Evolutionary conservation across 768 basidiomycete genomes (phyloP).

Genomic region (Russula olivacea): DNA sequence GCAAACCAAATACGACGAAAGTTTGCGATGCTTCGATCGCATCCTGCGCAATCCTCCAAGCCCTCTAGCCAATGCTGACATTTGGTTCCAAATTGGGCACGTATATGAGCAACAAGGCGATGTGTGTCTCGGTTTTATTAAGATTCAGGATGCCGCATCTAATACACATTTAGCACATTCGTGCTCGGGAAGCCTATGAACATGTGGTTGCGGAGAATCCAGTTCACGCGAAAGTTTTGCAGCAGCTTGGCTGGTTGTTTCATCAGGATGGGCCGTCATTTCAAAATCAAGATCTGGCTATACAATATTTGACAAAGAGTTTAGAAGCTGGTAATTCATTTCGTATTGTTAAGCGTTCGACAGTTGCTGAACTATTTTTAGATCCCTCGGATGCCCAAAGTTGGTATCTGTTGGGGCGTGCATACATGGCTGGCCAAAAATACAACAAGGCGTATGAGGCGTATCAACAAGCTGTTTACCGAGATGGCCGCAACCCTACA

Average conservation of each 20-base stretch:
- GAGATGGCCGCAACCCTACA: slow-evolving; percentile 96
- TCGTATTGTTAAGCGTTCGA: slow-evolving; percentile 6
- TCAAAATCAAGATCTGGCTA: slow-evolving; percentile 93
- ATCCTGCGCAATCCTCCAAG: slow-evolving; percentile 94
- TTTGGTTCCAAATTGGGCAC: slow-evolving; percentile 99
- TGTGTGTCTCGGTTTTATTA: slow-evolving; percentile 41
- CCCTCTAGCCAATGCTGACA: slow-evolving; percentile 94
- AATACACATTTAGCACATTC: slow-evolving; percentile 54
- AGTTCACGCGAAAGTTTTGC: slow-evolving; percentile 91
- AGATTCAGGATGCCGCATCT: slow-evolving; percentile 19
- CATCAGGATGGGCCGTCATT: slow-evolving; percentile 93
- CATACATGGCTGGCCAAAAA: slow-evolving; percentile 97
- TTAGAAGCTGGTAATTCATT: slow-evolving; percentile 83
- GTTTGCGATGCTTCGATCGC: slow-evolving; percentile 89
- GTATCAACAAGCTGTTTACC: slow-evolving; percentile 98
- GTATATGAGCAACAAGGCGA: slow-evolving; percentile 98
- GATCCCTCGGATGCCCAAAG: slow-evolving; percentile 95
- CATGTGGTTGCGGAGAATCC: slow-evolving; percentile 92
- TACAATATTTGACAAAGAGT: slow-evolving; percentile 88
- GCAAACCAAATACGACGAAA: slow-evolving; percentile 88
- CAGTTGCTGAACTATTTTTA: slow-evolving; percentile 30
- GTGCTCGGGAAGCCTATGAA: slow-evolving; percentile 93
- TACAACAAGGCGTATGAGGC: slow-evolving; percentile 99
- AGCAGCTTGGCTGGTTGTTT: slow-evolving; percentile 97
- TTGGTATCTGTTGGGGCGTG: slow-evolving; percentile 97